Base-by-base conservation (phyloP, 2,329 filamentous ascomycete genomes). In the Colletotrichum siamense region DNA sequence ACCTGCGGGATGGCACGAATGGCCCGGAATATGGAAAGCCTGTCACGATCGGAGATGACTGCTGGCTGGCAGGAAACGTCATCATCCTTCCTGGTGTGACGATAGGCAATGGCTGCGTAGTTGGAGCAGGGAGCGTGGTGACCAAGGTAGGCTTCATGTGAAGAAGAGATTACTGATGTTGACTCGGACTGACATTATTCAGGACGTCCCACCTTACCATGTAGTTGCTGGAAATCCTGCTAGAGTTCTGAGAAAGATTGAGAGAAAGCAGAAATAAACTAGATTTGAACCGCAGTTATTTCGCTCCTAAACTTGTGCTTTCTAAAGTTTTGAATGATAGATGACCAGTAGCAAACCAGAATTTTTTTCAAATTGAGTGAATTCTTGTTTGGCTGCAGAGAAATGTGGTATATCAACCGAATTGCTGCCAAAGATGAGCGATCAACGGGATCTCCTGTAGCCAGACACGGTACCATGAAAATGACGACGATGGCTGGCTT, bases 291-390 rank as follows among this genome's bases (percentile, higher is more conserved):
- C 7, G 44, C 6, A 2, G 39, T n/a, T 0, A 44, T 8, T 0
- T 36, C 34, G 6, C 34, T 34, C 32, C 0, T 6, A 3, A 3
- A 34, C 5, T 34, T 34, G 32, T 34, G 12, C 2, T 0, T 34
- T 34, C 32, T 13, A 34, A 6, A 2, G 12, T 13, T 1, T 1
- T 6, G 12, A 34, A 13, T 13, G 12, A 34, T 34, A 34, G 32
- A 34, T 3, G 32, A 13, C 32, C 32, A 2, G 1, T 34, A 13
- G 32, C 0, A 34, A 13, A 34, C 5, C 32, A 34, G 12, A 13
- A 0, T 0, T 0, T 34, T 34, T 34, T 1, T 13, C 12, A 2
- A 34, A 34, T 13, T 1, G 2, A 34, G 12, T 34, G 12, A 1
- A 34, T 34, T 1, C 2, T 1, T 34, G 12, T 13, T 34, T 34